Base-by-base conservation (phyloP, 345 rosid genomes). In the Salix koriyanagi region DNA sequence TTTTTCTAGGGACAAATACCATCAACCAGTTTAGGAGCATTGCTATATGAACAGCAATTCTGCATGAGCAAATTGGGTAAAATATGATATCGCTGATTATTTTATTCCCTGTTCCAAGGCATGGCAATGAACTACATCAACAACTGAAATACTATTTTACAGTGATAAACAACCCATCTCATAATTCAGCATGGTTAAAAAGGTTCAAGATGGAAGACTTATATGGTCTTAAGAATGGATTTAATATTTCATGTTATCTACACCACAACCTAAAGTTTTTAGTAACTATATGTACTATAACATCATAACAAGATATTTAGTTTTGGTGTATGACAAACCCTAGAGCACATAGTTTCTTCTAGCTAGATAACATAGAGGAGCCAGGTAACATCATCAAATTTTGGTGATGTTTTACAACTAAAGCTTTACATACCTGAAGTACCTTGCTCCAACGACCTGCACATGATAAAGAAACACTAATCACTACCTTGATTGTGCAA, bases 391-490 rank as follows among this genome's bases (percentile, higher is more conserved):
- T 37, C 39, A 56, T 8, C 41, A 71, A 46, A 67, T 37, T 9
- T 56, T 34, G 19, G 30, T 71, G 50, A 64, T 71, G 68, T 34
- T 74, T 56, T 46, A 9, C 15, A 75, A 48, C 39, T 54, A 65
- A 18, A 68, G 46, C 42, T 79, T 18, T 72, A 76, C 84, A 54
- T 87, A 96, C 99, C 99, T 70, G 92, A 89, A 76, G 94, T 70
- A 56, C 92, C 86, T 75, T 87, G 87, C 76, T 92, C 99, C 1
- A 86, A 91, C 60, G 94, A 84, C 87, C 99, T 96, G 97, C 90
- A 88, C 18, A 69, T 69, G 8, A 71, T 34, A 73, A 87, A 77
- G 71, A 76, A 65, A 75, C 81, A 79, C 69, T 19, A 67, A 80
- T 84, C 62, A 80, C 41, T 79, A 65, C 65, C 76, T 66, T 69